Evolutionary conservation across 2,329 filamentous ascomycete genomes (phyloP), one percentile per base, ranked within the genome.

Genomic region (Neofusicoccum sp.): DNA sequence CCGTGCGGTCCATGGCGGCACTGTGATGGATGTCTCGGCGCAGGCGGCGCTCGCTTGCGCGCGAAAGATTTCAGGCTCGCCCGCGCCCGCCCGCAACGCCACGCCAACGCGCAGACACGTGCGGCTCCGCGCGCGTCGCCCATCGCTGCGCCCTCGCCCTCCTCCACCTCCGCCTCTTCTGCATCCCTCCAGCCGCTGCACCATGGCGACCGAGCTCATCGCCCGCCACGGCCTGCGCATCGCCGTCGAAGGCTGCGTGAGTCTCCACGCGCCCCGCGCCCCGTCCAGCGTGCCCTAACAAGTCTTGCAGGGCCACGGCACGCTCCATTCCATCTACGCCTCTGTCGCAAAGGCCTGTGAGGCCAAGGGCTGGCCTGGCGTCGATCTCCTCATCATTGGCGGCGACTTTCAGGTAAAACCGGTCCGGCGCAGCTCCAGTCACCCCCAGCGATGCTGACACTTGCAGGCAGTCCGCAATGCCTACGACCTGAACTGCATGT

Each of bases 311-410:
- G 94, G 94, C 64, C 95, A 99, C 78, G 95, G 95, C 67, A 92
- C 89, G 0, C 86, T 99, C 59, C 86, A 98, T 74, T 90, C 92
- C 63, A 98, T 99, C 69, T 99, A 98, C 76, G 86, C 89, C 1
- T 89, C 91, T 1, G 86, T 96, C 31, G 80, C 84, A 44, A 83
- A 85, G 66, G 84, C 92, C 8, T 91, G 89, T 75, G 81, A 86
- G 67, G 80, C 84, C 49, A 90, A 90, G 69, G 85, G 85, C 29
- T 97, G 94, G 93, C 48, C 39, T 5, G 86, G 85, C 37, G 87
- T 98, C 34, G 95, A 99, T 75, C 79, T 97, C 9, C 80, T 99
- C 68, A 96, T 99, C 71, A 97, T 99, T 70, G 92, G 94, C 62
- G 95, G 95, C 33, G 95, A 99, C 74, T 99, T 99, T 68, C 92